Conservation (phyloP, 2,329 filamentous ascomycete genomes). For the Tolypocladium ovalisporum region DNA sequence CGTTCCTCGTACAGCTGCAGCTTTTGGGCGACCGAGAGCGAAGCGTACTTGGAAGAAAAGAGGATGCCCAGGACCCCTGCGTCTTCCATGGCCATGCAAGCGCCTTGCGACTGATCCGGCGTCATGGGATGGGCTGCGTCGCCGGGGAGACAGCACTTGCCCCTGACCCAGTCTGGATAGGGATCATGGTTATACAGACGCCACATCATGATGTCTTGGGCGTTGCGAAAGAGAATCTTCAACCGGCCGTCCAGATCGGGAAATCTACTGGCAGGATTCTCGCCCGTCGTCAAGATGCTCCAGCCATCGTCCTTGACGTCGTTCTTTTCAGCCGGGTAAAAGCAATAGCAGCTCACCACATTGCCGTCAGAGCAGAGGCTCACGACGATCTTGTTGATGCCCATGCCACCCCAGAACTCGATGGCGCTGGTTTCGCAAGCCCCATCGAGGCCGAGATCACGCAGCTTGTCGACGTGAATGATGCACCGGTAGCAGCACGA, state of each 20-base stretch:
- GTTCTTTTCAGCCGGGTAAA: conserved; percentile 47
- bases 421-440: conserved; percentile 45
- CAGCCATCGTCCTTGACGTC: conserved; percentile 47
- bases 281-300: conserved; percentile 37
- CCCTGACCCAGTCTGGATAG: conserved; percentile 40
- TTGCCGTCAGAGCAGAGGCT: conserved; percentile 52
- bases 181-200: conserved; percentile 33
- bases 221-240: conserved; percentile 40
- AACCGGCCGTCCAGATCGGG: conserved; percentile 45
- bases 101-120: conserved; percentile 56
- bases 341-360: conserved; percentile 54
- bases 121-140: conserved; percentile 59
- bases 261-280: conserved; percentile 45
- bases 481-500: conserved; percentile 51
- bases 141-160: conserved; percentile 41
- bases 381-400: conserved; percentile 51
- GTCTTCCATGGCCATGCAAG: conserved; percentile 56
- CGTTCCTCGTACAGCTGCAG: conserved; percentile 38
- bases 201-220: conserved; percentile 52
- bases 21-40: conserved; percentile 28
- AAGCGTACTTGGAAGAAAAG: conserved; percentile 30
- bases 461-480: conserved; percentile 41
- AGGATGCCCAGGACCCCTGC: conserved; percentile 47
- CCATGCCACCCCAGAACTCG: conserved; percentile 56
- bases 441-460: conserved; percentile 42